A percentile compares a stretch with the other conserved stretches of the same genome.
These are phyloP conservation scores for Penicillium sp. DNA, from an alignment of 2,329 filamentous ascomycete species.

Conservation along the genomic window DNA sequence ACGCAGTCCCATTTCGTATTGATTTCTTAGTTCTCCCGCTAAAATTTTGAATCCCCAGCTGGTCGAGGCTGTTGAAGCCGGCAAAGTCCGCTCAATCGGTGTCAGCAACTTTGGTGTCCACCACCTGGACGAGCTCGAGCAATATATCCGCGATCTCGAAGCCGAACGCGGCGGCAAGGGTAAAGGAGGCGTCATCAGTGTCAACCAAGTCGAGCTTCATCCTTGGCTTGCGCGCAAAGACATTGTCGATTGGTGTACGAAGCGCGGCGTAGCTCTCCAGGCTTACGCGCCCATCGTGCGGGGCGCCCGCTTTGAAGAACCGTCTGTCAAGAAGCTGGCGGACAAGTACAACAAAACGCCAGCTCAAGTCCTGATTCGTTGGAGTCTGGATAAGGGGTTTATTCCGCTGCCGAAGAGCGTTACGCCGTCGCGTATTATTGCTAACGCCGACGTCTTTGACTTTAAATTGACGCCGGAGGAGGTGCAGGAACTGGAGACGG, in stretches of 20 bases:
- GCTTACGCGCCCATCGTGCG: constrained; percentile 76
- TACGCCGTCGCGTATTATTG: constrained; percentile 57
- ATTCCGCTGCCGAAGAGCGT: constrained; percentile 63
- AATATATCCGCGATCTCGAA: constrained; percentile 47
- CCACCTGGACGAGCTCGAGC: constrained; percentile 67
- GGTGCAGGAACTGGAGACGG: constrained; percentile 55
- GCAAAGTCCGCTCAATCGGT: constrained; percentile 70
- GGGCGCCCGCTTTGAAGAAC: constrained; percentile 69
- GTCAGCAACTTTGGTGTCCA: constrained; percentile 76
- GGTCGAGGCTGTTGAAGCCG: constrained; percentile 72
- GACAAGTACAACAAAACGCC: constrained; percentile 69
- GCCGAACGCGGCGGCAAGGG: constrained; percentile 46
- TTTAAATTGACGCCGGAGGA: constrained; percentile 58
- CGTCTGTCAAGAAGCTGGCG: constrained; percentile 62
- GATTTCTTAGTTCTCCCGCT: not conserved
- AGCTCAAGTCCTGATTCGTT: constrained; percentile 73
- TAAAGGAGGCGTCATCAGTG: constrained; percentile 63
- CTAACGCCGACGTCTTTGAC: constrained; percentile 59
- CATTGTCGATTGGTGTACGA: constrained; percentile 67
- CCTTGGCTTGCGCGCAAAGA: constrained; percentile 73
- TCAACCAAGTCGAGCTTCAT: constrained; percentile 80
- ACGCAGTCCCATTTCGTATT: not conserved
- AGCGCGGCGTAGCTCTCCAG: constrained; percentile 69
- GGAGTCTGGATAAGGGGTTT: constrained; percentile 69
- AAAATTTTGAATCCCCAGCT: constrained; percentile 39